These are phyloP conservation scores for Isabelozyma gotoi DNA, from an alignment of 805 yeast species.

Conservation along the genomic window DNA sequence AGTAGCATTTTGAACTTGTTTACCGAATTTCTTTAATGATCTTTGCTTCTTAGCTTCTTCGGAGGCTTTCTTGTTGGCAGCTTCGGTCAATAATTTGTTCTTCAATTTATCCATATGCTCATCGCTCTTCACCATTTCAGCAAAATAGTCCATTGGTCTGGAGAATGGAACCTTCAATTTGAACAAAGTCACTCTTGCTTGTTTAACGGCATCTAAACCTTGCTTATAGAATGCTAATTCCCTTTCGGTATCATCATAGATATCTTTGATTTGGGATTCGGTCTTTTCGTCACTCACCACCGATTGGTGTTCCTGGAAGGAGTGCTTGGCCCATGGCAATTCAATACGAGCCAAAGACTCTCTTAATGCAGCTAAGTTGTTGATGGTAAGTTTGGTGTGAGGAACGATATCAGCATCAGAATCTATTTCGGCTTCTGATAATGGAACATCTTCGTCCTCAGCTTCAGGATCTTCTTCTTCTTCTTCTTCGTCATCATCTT, in stretches of 20 bases:
- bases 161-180: slow-evolving; percentile 82
- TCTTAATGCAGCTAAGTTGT: slow-evolving; percentile 80
- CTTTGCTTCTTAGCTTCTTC: slow-evolving; percentile 95
- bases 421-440: slow-evolving; percentile 89
- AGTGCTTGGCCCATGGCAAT: slow-evolving; percentile 61
- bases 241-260: slow-evolving; percentile 93
- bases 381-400: slow-evolving; percentile 82
- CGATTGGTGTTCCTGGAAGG: slow-evolving; percentile 84
- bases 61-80: slow-evolving; percentile 80
- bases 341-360: slow-evolving; percentile 67
- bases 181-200: slow-evolving; percentile 64
- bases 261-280: slow-evolving; percentile 72
- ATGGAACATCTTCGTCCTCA: slow-evolving; percentile 80
- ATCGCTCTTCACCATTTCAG: slow-evolving; percentile 97
- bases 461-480: slow-evolving; percentile 56
- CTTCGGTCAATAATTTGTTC: slow-evolving; percentile 74
- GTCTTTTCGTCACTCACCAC: slow-evolving; percentile 60
- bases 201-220: slow-evolving; percentile 78
- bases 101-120: slow-evolving; percentile 96
- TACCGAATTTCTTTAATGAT: slow-evolving; percentile 93
- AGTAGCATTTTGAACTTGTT: slow-evolving; percentile 92
- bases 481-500: slow-evolving; percentile 44
- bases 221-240: slow-evolving; percentile 95
- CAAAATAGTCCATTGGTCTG: slow-evolving; percentile 94
- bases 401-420: slow-evolving; percentile 96